Conservation (phyloP, 805 yeast genomes). For the Lachancea kluyveri region DNA sequence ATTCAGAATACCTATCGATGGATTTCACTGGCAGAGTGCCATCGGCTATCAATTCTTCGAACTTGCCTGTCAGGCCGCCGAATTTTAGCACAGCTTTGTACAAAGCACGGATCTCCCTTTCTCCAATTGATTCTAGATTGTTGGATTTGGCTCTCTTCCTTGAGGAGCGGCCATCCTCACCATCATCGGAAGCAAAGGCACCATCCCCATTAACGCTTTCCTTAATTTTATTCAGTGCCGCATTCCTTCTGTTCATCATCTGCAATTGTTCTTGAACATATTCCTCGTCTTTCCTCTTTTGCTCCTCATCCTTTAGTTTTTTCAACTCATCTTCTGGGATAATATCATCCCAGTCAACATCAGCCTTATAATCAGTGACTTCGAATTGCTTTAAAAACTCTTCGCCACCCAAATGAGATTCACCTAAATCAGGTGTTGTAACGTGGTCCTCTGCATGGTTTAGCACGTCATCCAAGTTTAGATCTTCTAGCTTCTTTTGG, state of each 20-base stretch:
- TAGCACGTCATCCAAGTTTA: conserved; percentile 92
- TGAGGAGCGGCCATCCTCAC: conserved; percentile 33
- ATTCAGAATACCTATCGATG: conserved; percentile 67
- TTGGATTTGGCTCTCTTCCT: conserved; percentile 34
- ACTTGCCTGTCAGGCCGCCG: conserved; percentile 70
- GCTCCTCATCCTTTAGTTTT: conserved; percentile 86
- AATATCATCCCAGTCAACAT: conserved; percentile 98
- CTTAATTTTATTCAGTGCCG: conserved; percentile 58
- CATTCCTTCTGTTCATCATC: conserved; percentile 75
- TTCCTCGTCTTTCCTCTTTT: conserved; percentile 77
- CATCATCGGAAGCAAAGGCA: conserved; percentile 36
- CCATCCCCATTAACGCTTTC: conserved; percentile 38
- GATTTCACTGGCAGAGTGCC: conserved; percentile 83
- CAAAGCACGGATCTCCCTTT: conserved; percentile 78
- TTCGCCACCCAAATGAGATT: conserved; percentile 96
- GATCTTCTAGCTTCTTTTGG: conserved; percentile 90
- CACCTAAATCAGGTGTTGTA: conserved; percentile 94
- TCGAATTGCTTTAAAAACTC: conserved; percentile 96
- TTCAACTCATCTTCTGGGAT: conserved; percentile 91
- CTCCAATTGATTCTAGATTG: conserved; percentile 58
- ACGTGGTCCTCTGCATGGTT: conserved; percentile 96
- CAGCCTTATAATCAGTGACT: conserved; percentile 97
- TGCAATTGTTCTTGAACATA: conserved; percentile 85
- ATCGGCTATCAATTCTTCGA: conserved; percentile 85
- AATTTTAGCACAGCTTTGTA: conserved; percentile 75